A percentile compares a stretch with the other conserved stretches of the same genome.
phyloP scores from a whole-genome alignment of 177 flowering plant genomes.

The Vitis hybrid region DNA sequence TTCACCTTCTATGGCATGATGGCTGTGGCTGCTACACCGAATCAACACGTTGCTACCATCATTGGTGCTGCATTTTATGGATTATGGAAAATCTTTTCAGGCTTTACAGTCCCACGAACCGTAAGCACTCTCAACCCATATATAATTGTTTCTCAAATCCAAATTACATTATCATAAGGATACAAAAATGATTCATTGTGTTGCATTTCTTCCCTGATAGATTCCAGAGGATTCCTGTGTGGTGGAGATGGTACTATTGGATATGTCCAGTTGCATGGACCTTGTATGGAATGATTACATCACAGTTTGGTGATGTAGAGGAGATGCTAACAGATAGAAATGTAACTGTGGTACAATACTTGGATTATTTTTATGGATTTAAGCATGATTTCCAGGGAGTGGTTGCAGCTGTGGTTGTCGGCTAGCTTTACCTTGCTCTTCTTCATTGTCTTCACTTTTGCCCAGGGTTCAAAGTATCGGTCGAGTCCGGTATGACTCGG shows the following conservation, averaged over 20 bases:
- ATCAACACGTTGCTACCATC: slow-evolving; percentile 21
- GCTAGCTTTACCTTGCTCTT: slow-evolving; percentile 11
- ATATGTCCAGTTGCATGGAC: slow-evolving; percentile 42
- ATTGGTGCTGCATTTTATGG: slow-evolving; percentile 13
- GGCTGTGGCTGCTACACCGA: slow-evolving; percentile 26
- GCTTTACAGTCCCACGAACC: slow-evolving; percentile 21
- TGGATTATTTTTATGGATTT: slow-evolving; percentile 19
- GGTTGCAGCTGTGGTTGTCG: slow-evolving; percentile 12
- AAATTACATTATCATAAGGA: neutral
- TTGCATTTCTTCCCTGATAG: neutral
- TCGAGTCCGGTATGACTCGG: too few species aligned
- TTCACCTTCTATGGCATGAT: slow-evolving; percentile 36
- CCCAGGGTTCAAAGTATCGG: too few species aligned
- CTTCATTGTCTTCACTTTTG: slow-evolving; percentile 9
- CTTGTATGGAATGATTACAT: slow-evolving; percentile 34
- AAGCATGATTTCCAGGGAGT: slow-evolving; percentile 22
- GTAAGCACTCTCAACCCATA: slow-evolving; percentile 10
- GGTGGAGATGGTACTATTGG: slow-evolving; percentile 57
- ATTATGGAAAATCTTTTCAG: slow-evolving; percentile 31
- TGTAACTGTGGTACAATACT: slow-evolving; percentile 14
- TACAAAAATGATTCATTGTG: neutral
- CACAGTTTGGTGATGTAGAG: slow-evolving; percentile 39
- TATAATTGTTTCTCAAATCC: neutral
- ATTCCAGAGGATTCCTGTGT: slow-evolving; percentile 39
- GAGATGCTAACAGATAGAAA: slow-evolving; percentile 10